Conservation (phyloP, 495 filamentous ascomycete genomes). For the Astrothelium macrocarpum region DNA sequence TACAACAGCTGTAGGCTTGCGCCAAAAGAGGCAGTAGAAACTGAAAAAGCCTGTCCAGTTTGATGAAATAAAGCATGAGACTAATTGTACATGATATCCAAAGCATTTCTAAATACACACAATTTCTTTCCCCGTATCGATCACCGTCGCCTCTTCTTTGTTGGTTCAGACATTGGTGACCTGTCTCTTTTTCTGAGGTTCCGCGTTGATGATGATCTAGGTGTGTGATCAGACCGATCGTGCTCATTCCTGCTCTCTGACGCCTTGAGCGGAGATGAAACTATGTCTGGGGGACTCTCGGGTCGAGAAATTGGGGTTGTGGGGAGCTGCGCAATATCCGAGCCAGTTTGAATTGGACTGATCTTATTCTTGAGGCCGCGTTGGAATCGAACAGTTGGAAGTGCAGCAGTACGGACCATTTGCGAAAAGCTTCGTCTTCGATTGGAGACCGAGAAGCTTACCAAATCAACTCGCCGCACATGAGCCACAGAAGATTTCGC, state of each 20-base stretch:
- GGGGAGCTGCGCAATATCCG: background rate
- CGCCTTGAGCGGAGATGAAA: background rate
- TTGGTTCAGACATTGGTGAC: background rate
- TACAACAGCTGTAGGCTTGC: no score
- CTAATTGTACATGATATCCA: background rate
- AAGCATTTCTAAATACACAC: background rate
- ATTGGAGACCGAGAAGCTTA: conserved; percentile 4
- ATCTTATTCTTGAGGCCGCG: background rate
- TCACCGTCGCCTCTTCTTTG: background rate
- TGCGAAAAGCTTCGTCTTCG: conserved; percentile 1
- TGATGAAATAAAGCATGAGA: background rate
- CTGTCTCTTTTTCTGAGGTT: background rate
- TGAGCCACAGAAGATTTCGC: background rate
- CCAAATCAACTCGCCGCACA: background rate
- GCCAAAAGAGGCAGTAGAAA: no score
- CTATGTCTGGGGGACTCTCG: background rate
- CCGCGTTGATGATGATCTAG: background rate
- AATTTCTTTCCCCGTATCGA: background rate
- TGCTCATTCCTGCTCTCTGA: background rate
- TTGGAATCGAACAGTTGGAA: background rate
- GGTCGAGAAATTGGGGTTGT: background rate
- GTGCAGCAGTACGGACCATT: background rate
- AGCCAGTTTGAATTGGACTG: background rate
- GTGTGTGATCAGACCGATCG: background rate
- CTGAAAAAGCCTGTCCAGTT: background rate